Evolutionary conservation across 2,329 filamentous ascomycete species (phyloP).

Genomic region (Fusarium poae): DNA sequence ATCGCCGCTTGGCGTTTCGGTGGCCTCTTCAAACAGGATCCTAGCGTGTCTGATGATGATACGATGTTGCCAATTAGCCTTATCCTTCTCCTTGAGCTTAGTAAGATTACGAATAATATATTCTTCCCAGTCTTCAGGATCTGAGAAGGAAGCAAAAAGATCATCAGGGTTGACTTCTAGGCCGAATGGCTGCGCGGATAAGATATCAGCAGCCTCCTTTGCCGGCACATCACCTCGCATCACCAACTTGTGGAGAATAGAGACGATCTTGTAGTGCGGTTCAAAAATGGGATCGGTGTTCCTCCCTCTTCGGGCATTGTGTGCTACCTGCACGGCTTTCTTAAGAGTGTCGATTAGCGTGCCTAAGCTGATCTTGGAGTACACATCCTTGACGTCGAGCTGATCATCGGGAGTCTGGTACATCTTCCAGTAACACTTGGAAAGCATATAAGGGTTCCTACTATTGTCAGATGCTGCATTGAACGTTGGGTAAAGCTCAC

Average conservation of each 20-base stretch:
- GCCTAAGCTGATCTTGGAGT: conserved; percentile 51
- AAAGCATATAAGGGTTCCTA: conserved; percentile 70
- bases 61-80: conserved; percentile 95
- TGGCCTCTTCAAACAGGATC: conserved; percentile 65
- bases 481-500: conserved; percentile 39
- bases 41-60: conserved; percentile 81
- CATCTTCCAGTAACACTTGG: conserved; percentile 75
- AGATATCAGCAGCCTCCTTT: conserved; percentile 64
- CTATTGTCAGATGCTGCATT: conserved; percentile 44
- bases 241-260: conserved; percentile 85
- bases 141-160: conserved; percentile 53
- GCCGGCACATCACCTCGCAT: conserved; percentile 62
- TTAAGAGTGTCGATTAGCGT: conserved; percentile 64
- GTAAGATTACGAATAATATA: conserved; percentile 66
- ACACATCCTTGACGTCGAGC: conserved; percentile 60
- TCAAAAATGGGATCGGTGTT: conserved; percentile 84
- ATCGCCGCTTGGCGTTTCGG: conserved; percentile 57
- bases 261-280: conserved; percentile 91
- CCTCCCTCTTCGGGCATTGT: conserved; percentile 66
- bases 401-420: conserved; percentile 63
- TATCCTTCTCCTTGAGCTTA: conserved; percentile 77
- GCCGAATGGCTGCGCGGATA: conserved; percentile 69
- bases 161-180: conserved; percentile 52
- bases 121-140: conserved; percentile 70
- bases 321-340: conserved; percentile 64